These are phyloP conservation scores for Skeletonema menzelii DNA, from an alignment of 108 stramenopile species.

Conservation along the genomic window DNA sequence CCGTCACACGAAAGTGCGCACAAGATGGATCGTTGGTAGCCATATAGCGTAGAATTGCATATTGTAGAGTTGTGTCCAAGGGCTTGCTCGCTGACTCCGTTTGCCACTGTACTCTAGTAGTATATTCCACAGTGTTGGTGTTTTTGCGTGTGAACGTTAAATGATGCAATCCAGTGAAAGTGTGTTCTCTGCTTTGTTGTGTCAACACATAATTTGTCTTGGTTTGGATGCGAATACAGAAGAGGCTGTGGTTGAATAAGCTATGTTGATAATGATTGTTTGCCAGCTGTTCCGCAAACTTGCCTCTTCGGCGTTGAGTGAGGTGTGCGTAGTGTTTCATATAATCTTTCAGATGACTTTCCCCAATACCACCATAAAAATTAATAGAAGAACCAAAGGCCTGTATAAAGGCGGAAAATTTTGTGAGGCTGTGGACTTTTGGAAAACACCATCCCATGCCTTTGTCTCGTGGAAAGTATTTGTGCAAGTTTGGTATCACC, in stretches of 20 bases:
- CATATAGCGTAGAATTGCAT: neutral
- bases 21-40: neutral
- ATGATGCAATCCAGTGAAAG: neutral
- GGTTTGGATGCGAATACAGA: neutral
- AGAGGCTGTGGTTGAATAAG: neutral
- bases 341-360: slow-evolving; percentile 8
- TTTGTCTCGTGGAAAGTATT: neutral
- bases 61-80: neutral
- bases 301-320: neutral
- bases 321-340: neutral
- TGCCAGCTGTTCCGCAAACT: slow-evolving; percentile 5
- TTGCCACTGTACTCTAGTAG: neutral
- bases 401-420: neutral
- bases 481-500: neutral
- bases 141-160: neutral
- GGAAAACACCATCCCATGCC: slow-evolving; percentile 4
- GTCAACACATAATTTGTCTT: neutral
- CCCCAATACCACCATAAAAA: slow-evolving; percentile 11
- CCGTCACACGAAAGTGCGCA: neutral
- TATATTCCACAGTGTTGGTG: neutral
- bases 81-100: neutral
- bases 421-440: neutral
- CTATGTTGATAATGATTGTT: neutral
- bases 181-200: neutral
- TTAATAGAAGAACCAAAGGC: slow-evolving; percentile 4